Evolutionary conservation across 1,284 basidiomycete species (phyloP), one percentile per base, ranked within the genome.

Genomic region (Sanghuangporus sanghuang): DNA sequence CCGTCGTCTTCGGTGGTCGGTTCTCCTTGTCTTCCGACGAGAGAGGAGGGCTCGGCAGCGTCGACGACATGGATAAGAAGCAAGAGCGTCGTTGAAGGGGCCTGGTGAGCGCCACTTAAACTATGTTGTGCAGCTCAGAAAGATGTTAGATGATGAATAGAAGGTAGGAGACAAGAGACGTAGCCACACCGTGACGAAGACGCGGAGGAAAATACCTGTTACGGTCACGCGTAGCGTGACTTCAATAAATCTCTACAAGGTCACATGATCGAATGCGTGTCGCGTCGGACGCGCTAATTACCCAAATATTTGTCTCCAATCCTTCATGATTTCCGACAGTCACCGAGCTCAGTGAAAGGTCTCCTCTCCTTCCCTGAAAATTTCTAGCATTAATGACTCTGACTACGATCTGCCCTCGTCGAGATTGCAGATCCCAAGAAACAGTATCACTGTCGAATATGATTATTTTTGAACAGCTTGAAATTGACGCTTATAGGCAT

Each of bases 11-110:
- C n/a, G 48, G 9, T 2, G 32, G 12, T 18, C 16, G 18, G 21
- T 64, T 64, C 39, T 64, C 63, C 63, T 61, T 64, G 63, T 64
- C 56, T 11, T 32, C 54, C 36, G 55, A 23, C 23, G 63, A 32
- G 36, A 42, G 54, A 14, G 59, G 59, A 6, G 59, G 59, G 44
- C 52, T 56, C 8, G 42, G 53, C 2, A 57, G 54, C 9, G 46
- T 57, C 35, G 44, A 46, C 54, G 42, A 49, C 61, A 62, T 62
- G 14, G 35, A 23, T 11, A 6, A 57, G 27, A 8, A 12, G 8
- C 39, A 58, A 3, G 23, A 8, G 14, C 5, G 40, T 21, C 11
- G 32, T 39, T 2, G 58, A 59, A 3, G 12, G 49, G 21, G 18
- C 5, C 11, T 1, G 39, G 38, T 23, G 21, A 7, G 40, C 16